These are phyloP conservation scores for Scheffersomyces amazonensis DNA, from an alignment of 805 yeast genomes.

Conservation along the genomic window DNA sequence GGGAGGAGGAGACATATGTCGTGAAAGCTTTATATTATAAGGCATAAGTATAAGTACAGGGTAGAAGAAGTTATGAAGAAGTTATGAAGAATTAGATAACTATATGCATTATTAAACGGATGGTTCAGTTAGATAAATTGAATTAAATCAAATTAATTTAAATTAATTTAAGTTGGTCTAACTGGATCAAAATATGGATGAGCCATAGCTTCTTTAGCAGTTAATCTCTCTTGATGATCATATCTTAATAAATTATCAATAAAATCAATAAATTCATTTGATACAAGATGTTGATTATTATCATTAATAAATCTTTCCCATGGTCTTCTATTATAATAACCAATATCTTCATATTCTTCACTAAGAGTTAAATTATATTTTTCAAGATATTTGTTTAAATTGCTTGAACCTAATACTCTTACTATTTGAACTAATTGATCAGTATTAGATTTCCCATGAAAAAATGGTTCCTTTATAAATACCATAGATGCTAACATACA, in stretches of 20 bases:
- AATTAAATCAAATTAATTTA: too few species aligned
- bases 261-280: constrained; percentile 70
- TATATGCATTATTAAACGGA: too few species aligned
- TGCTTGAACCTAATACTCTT: constrained; percentile 82
- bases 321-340: constrained; percentile 72
- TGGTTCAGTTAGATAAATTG: too few species aligned
- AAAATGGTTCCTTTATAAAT: constrained; percentile 88
- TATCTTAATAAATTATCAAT: constrained; percentile 76
- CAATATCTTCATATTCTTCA: constrained; percentile 72
- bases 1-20: too few species aligned
- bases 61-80: too few species aligned
- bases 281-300: constrained; percentile 64
- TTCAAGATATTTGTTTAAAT: constrained; percentile 60
- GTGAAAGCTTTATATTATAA: too few species aligned
- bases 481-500: constrained; percentile 90
- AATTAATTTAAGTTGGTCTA: too few species aligned
- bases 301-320: constrained; percentile 78
- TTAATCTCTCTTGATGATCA: constrained; percentile 84
- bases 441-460: constrained; percentile 85
- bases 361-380: constrained; percentile 73
- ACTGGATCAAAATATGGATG: constrained; percentile 47
- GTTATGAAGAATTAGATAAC: too few species aligned
- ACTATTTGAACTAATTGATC: constrained; percentile 91
- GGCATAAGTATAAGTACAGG: too few species aligned
- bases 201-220: constrained; percentile 87